phyloP scores from a whole-genome alignment of 23 red algal species.

The Porphyridium purpureum region DNA sequence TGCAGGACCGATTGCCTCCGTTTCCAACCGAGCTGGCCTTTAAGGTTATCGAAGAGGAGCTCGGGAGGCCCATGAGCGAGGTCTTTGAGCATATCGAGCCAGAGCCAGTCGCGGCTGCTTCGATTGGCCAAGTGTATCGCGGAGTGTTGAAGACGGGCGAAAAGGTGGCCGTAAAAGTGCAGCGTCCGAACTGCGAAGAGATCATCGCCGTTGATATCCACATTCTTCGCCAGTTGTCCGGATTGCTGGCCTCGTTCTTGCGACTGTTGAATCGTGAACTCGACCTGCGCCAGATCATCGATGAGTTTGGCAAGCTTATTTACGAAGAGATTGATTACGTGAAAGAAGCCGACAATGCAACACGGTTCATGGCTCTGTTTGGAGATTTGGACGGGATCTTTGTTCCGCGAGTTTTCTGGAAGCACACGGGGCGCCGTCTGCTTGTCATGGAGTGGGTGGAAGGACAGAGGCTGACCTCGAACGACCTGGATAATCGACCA shows the following conservation, averaged over 20 bases:
- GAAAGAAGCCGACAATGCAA: constrained; percentile 76
- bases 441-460: constrained; percentile 97
- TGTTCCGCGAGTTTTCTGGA: constrained; percentile 81
- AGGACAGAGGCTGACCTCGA: constrained; percentile 49
- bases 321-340: constrained; percentile 99
- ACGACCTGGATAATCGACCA: constrained; percentile 28
- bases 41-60: constrained; percentile 73
- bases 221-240: constrained; percentile 81
- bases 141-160: constrained; percentile 63
- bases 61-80: constrained; percentile 42
- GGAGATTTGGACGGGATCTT: constrained; percentile 55
- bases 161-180: constrained; percentile 84
- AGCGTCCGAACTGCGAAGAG: constrained; percentile 86
- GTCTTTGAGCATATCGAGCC: constrained; percentile 90
- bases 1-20: constrained; percentile 90
- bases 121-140: constrained; percentile 94
- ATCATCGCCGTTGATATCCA: constrained; percentile 95
- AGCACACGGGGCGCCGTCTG: constrained; percentile 61
- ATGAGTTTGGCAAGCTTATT: constrained; percentile 99
- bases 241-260: constrained; percentile 45
- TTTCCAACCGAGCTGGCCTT: constrained; percentile 85
- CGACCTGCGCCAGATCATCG: constrained; percentile 77
- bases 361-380: constrained; percentile 74
- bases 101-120: constrained; percentile 82
- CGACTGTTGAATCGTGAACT: constrained; percentile 69